phyloP scores from a whole-genome alignment of 148 eudicot genomes.

The Vaccinium corymbosum region DNA sequence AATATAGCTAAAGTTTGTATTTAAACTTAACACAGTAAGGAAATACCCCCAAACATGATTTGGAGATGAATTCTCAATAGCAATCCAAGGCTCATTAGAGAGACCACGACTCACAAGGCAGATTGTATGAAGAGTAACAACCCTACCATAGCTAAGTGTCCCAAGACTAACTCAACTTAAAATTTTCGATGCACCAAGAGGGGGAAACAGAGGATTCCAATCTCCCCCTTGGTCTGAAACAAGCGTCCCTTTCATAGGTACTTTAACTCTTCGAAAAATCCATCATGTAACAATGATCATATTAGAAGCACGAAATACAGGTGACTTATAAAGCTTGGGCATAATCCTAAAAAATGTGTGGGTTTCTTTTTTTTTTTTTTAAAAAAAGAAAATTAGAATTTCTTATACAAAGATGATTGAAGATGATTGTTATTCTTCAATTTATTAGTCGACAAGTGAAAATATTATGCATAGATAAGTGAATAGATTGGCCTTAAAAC shows the following conservation, averaged over 20 bases:
- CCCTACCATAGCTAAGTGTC: neutral
- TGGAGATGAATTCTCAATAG: neutral
- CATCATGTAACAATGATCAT: neutral
- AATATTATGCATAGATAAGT: too few species aligned
- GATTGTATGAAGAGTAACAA: conserved; percentile 1
- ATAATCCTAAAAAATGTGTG: neutral
- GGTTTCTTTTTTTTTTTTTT: too few species aligned
- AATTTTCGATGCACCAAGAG: neutral
- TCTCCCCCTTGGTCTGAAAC: neutral
- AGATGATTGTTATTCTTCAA: too few species aligned
- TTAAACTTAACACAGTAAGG: neutral
- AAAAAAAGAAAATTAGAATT: too few species aligned
- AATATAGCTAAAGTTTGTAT: neutral
- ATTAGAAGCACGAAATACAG: conserved; percentile 1
- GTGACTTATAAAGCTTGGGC: neutral
- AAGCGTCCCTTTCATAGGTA: neutral
- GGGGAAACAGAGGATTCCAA: neutral
- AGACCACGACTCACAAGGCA: neutral
- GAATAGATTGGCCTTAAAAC: too few species aligned
- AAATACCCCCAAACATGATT: neutral
- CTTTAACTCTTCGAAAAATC: neutral
- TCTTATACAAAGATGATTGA: too few species aligned
- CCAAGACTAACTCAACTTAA: neutral
- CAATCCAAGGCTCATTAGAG: neutral
- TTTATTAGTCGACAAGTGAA: too few species aligned